Evolutionary conservation across 805 yeast genomes (phyloP), one percentile per base, ranked within the genome.

Genomic region (Spathaspora boniae): DNA sequence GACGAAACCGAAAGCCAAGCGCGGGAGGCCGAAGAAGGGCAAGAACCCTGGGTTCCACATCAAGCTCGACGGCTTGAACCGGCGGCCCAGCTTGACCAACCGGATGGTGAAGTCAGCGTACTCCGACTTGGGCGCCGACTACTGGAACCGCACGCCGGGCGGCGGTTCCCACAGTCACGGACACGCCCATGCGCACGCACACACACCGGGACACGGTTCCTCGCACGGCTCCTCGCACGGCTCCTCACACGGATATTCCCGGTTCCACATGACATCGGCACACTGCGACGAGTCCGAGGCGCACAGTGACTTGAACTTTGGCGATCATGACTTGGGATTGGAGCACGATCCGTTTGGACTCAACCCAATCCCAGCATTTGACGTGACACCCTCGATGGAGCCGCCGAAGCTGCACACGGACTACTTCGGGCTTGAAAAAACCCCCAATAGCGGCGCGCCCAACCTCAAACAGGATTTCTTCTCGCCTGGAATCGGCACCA

Each of bases 321-420:
- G n/a, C 7, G 37, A 26, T 2, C 23, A 32, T 6, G 42, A 41
- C 17, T 31, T 41, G 4, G 33, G 35, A 31, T 16, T 35, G 3
- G 12, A 29, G 4, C 23, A 34, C 18, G 19, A 15, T 15, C 32
- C 30, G 3, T 30, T 22, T 9, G 19, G 26, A 3, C 16, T 33
- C 16, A 15, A n/a, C n/a, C n/a, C 12, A 16, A 34, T 41, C 16
- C 36, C 37, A 8, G 28, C 41, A 20, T 30, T 37, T 26, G 50
- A 47, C 29, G 40, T 59, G 9, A 61, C 67, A 3, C 67, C 65
- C 3, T 44, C 50, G 5, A 55, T 59, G 59, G 53, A 53, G 25
- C 64, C 65, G 0, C 66, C 67, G 2, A 55, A 52, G 16, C 16
- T 12, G 4, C 21, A 24, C 2, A 30, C 20, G 26, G 43, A 38